Base-by-base conservation (phyloP, 73 alveolate genomes). In the Paraurostyla sp. region DNA sequence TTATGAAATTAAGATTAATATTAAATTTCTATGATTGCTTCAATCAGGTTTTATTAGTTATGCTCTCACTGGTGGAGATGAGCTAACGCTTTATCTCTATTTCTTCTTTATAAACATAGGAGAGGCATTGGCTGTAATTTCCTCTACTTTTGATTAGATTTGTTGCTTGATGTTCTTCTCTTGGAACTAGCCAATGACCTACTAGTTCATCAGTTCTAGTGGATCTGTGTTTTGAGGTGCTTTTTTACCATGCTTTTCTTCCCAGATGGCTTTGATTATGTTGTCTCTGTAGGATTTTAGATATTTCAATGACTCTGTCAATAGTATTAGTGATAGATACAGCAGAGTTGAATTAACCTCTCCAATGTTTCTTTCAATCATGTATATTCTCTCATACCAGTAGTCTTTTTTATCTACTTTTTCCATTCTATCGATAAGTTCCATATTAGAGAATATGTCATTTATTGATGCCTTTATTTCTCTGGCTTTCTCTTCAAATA, bases 341-440 rank as follows among this genome's bases (percentile, higher is more conserved):
- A 78, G 89, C 22, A 51, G 42, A 52, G 89, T 78, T 1, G 73
- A 51, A 27, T 78, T 51, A 18, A 78, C 46, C 54, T 78, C 89
- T 1, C 89, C 89, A 2, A 78, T 78, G 18, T 78, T 78, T 51
- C 80, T 60, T 43, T 78, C 89, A 51, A 78, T 78, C 2, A 62
- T 41, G 54, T 78, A 51, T 49, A 78, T 78, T 30, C 89, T 78
- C 29, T 51, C 54, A 51, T 50, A 78, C 89, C 89, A 78, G 46
- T 78, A 78, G 1, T 56, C 89, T 54, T 78, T 78, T 50, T 16
- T 7, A 27, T 50, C 89, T 35, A 78, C 32, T 30, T 78, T 29
- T 27, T 51, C 73, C 89, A 51, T 78, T 25, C 73, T 0, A 49
- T 49, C 62, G 6, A 51, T 33, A 43, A 23, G 25, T 23, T 56